Evolutionary conservation across 495 filamentous ascomycete species (phyloP), one percentile per base, ranked within the genome.

Genomic region (Penicillium coffeae): DNA sequence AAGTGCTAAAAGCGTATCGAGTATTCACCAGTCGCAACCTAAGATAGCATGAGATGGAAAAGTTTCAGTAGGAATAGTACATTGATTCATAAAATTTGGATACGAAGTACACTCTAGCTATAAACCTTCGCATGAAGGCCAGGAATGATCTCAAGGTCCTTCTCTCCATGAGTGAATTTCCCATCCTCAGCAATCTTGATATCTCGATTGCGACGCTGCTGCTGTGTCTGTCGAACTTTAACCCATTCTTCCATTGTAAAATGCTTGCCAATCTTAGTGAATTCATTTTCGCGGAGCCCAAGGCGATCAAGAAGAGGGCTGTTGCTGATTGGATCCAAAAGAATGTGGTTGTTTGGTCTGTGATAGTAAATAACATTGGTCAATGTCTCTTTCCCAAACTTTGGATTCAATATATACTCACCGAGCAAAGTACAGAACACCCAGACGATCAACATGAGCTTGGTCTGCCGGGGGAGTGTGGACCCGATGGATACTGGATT

Each of bases 401-500:
- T 5, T 15, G 15, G 18, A 8, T 21, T 18, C 14, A 8, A 14
- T 4, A 7, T 0, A 40, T 20, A 45, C 60, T 33, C 40, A 68
- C 58, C 66, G 61, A 2, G 69, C 66, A 42, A 76, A 73, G 39
- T 74, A 73, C 38, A 80, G 50, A 15, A 79, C 66, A 1, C 78
- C 75, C 34, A 78, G 57, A 7, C 76, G 70, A 52, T 79, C 71
- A 19, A 79, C 58, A 43, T 78, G 66, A 10, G 70, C 66, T 51
- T 82, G 78, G 48, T 79, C 73, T 2, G 62, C 44, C 0, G 77
- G 75, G 5, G 73, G 73, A 4, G 75, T 63, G 50, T 73, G 70
- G 8, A 81, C 78, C 18, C 77, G 71, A 44, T 81, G 76, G 32
- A 79, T 59, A 43, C 73, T 78, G 0, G 65, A 71, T 59, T 79